Base-by-base conservation (phyloP, 305 asterid species). In the Fraxinus platypoda region DNA sequence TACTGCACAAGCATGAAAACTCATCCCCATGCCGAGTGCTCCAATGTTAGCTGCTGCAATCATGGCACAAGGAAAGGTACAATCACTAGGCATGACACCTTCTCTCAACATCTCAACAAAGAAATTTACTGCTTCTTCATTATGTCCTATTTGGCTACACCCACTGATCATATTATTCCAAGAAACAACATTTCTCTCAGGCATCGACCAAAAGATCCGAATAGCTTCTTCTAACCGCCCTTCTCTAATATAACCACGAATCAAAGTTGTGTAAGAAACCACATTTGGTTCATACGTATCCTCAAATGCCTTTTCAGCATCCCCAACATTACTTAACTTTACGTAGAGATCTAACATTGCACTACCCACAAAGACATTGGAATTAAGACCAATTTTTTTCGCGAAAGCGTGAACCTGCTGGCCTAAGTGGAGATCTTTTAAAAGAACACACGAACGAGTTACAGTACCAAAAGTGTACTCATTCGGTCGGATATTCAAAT, bases 91-190 rank as follows among this genome's bases (percentile, higher is more conserved):
- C 66, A 80, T 68, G n/a, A 66, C 59, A 21, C 93, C 91, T 83
- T 84, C 90, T 73, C 96, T 87, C 59, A 91, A 78, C 98, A 94
- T 94, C 86, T 85, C 90, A 2, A 86, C 83, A 23, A 94, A 90
- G 34, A 90, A 88, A 78, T 82, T 87, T 49, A 91, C 90, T 12
- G 97, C 96, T 31, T 91, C 94, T 87, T 94, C 98, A 26, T 91
- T 91, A 26, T 84, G 85, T 33, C 96, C 98, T 0, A 79, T 82
- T 78, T 93, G 97, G 91, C 93, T 76, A 79, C 81, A 90, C 11
- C 98, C 96, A 72, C 92, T 86, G 68, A 93, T 90, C 94, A 94
- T 87, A 0, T 94, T 87, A 64, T 92, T 94, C 97, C 97, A 94
- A 35, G 93, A 86, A 71, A 92, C 90, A 59, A 85, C 96, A 84